These are phyloP conservation scores for Fusarium sp. DNA, from an alignment of 2,329 filamentous ascomycete genomes.

Conservation along the genomic window DNA sequence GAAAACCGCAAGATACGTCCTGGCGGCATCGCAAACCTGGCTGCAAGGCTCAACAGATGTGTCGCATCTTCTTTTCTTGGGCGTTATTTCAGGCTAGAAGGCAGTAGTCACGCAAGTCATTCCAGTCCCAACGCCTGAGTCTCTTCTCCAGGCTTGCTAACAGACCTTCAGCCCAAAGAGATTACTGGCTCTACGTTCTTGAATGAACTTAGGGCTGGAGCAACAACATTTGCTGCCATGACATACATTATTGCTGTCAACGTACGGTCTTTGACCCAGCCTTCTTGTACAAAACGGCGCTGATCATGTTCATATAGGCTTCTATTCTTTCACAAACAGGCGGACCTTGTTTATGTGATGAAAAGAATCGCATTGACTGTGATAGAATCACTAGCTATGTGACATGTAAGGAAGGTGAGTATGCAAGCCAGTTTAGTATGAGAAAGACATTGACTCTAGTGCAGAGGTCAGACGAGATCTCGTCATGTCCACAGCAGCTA, in stretches of 20 bases:
- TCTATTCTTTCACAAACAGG: conserved; percentile 39
- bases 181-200: conserved; percentile 72
- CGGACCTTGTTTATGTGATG: conserved; percentile 33
- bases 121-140: background rate
- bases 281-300: too few species aligned
- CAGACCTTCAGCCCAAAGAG: conserved; percentile 55
- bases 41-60: conserved; percentile 15
- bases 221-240: conserved; percentile 64
- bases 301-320: conserved; percentile 12
- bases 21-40: background rate
- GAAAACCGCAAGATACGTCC: background rate
- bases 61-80: conserved; percentile 31
- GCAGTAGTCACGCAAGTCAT: conserved; percentile 33
- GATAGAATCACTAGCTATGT: conserved; percentile 63
- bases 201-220: conserved; percentile 73
- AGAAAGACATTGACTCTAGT: background rate
- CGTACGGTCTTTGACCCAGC: conserved; percentile 3
- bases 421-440: rapidly evolving
- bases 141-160: background rate
- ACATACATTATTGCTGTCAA: conserved; percentile 50
- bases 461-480: conserved; percentile 77
- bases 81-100: conserved; percentile 35
- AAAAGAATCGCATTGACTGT: conserved; percentile 52
- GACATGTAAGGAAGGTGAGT: conserved; percentile 57
- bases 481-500: conserved; percentile 84